Conservation (phyloP, 441 rosid genomes). For the Erysimum cheiri region DNA sequence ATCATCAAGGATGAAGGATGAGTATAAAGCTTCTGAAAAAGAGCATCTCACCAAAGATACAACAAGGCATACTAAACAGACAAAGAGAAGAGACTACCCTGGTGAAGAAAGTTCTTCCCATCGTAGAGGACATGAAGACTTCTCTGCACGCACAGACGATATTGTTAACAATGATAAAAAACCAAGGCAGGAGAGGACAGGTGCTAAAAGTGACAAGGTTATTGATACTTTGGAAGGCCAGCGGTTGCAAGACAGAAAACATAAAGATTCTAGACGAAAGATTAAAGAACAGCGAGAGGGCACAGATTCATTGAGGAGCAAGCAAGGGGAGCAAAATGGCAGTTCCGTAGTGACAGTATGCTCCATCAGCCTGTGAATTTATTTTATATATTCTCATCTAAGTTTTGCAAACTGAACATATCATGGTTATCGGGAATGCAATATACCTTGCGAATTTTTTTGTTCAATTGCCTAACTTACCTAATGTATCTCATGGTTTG, state of each 20-base stretch:
- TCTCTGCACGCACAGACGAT: slow-evolving; percentile 61
- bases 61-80: slow-evolving; percentile 67
- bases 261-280: slow-evolving; percentile 70
- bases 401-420: slow-evolving; percentile 38
- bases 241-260: slow-evolving; percentile 68
- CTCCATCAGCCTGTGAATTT: slow-evolving; percentile 44
- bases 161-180: slow-evolving; percentile 64
- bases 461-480: slow-evolving; percentile 27
- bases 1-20: slow-evolving; percentile 67
- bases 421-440: slow-evolving; percentile 38
- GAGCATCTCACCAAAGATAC: slow-evolving; percentile 73
- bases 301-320: slow-evolving; percentile 62
- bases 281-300: slow-evolving; percentile 74
- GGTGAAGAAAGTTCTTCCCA: slow-evolving; percentile 71
- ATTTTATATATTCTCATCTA: slow-evolving; percentile 25
- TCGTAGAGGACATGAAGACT: slow-evolving; percentile 69
- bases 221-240: slow-evolving; percentile 63
- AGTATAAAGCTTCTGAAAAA: slow-evolving; percentile 67
- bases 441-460: slow-evolving; percentile 27
- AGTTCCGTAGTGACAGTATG: slow-evolving; percentile 74
- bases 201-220: slow-evolving; percentile 61
- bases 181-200: slow-evolving; percentile 75
- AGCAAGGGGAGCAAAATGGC: slow-evolving; percentile 74
- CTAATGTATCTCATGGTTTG: slow-evolving; percentile 18
- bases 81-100: slow-evolving; percentile 69